Evolutionary conservation across 2,329 filamentous ascomycete species (phyloP), one percentile per base, ranked within the genome.

Genomic region (Rhexocercosporidium sp.): DNA sequence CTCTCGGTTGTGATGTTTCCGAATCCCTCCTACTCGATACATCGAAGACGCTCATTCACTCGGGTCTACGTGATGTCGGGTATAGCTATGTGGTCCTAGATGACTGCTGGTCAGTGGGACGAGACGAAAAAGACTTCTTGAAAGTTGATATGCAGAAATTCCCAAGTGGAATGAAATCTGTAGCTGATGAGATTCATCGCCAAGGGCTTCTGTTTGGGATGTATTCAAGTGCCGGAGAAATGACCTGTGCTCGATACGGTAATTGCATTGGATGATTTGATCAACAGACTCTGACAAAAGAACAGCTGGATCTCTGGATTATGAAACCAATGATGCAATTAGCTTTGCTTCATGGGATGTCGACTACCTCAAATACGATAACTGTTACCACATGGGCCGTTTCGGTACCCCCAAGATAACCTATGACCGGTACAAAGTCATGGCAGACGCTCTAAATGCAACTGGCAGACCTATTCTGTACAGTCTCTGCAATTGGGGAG

Each of bases 61-160:
- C 82, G 0, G 85, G 82, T 9, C 77, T 85, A 6, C 80, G 81
- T 70, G 82, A 84, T 51, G 79, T 81, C 3, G 86, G 86, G 9
- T 88, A 88, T 72, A 75, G 82, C 18, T 86, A 88, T 66, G 82
- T 88, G 67, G 86, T 74, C 18, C 74, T 85, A 2, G 84, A 85
- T 70, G 84, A 86, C 70, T 84, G 83, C 73, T 85, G 83, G 83
- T 67, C 68, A 7, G 68, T 60, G 25, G 81, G 81, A 31, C 77
- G 83, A n/a, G 71, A 69, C 25, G 51, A 71, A 14, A 53, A 67
- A 29, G 65, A 65, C 14, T 67, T 64, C 41, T 73, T 84, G 4
- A 72, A 78, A 2, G 74, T 76, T 3, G 76, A 83, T 68, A 8
- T 47, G 46, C 76, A 74, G 0, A 74, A 77, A 2, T 83, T 83